Conservation (phyloP, 2,329 filamentous ascomycete genomes). For the Rutstroemia sp. region DNA sequence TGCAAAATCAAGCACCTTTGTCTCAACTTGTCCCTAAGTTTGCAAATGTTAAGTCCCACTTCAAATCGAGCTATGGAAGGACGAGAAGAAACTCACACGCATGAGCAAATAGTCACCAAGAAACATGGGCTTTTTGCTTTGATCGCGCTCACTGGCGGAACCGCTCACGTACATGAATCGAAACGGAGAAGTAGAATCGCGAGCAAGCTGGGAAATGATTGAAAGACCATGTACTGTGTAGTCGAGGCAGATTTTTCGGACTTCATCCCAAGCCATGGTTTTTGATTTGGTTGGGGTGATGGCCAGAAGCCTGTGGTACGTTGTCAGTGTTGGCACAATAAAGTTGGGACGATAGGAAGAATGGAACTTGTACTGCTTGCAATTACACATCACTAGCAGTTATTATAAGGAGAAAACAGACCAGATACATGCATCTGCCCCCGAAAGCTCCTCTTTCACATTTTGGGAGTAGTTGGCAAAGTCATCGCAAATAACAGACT, state of each 20-base stretch:
- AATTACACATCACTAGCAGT: background rate
- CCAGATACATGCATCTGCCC: slow-evolving; percentile 33
- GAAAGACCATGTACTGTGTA: slow-evolving; percentile 31
- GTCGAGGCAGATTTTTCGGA: slow-evolving; percentile 35
- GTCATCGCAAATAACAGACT: slow-evolving; percentile 27
- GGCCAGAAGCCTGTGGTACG: slow-evolving; percentile 33
- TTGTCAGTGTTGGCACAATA: too few relatives aligned
- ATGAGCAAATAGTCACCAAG: slow-evolving; percentile 37
- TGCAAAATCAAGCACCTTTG: slow-evolving; percentile 35
- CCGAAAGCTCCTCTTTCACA: slow-evolving; percentile 26
- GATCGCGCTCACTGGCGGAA: slow-evolving; percentile 35
- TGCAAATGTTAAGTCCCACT: background rate
- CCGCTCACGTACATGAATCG: slow-evolving; percentile 46
- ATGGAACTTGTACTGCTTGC: too few relatives aligned
- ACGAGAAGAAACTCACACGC: slow-evolving; percentile 32
- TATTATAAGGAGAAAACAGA: slow-evolving; percentile 14
- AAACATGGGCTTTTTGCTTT: slow-evolving; percentile 34
- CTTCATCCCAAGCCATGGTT: slow-evolving; percentile 30
- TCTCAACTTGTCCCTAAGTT: slow-evolving; percentile 40
- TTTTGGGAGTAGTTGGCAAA: slow-evolving; percentile 30
- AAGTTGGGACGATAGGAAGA: too few relatives aligned
- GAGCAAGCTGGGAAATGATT: slow-evolving; percentile 22
- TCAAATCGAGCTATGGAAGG: background rate
- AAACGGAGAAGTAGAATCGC: slow-evolving; percentile 27
- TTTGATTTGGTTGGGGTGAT: slow-evolving; percentile 33